A percentile compares a stretch with the other conserved stretches of the same genome.
Conservation (phyloP, 2,329 filamentous ascomycete species). For the Pseudogymnoascus sp. region DNA sequence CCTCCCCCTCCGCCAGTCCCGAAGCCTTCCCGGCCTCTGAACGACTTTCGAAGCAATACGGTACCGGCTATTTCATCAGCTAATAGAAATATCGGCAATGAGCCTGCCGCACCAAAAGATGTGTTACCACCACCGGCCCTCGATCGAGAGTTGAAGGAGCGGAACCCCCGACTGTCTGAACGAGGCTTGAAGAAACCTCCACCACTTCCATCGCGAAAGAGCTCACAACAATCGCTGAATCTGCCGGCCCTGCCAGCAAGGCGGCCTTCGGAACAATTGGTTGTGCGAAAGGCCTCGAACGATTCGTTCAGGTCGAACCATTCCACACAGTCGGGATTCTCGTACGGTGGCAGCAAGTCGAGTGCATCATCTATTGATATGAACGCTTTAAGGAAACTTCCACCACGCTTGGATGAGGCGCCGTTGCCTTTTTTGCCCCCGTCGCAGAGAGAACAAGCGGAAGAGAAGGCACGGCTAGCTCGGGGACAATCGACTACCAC, state of each 20-base stretch:
- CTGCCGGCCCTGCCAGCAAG: slow-evolving; percentile 43
- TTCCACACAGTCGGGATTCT: slow-evolving; percentile 46
- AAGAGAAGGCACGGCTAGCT: slow-evolving; percentile 34
- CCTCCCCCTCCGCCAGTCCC: slow-evolving; percentile 29
- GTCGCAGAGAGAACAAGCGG: slow-evolving; percentile 40
- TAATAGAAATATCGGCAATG: slow-evolving; percentile 20
- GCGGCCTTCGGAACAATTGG: slow-evolving; percentile 35
- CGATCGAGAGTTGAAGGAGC: slow-evolving; percentile 19
- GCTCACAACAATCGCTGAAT: slow-evolving; percentile 30
- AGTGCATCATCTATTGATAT: slow-evolving; percentile 37
- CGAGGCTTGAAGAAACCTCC: slow-evolving; percentile 20
- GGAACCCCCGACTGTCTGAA: slow-evolving; percentile 20
- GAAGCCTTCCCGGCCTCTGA: slow-evolving; percentile 29
- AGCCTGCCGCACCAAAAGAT: slow-evolving; percentile 18
- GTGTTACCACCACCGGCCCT: slow-evolving; percentile 23
- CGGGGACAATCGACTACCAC: slow-evolving; percentile 29
- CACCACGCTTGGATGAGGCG: slow-evolving; percentile 47
- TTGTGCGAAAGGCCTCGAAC: slow-evolving; percentile 44
- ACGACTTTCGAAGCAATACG: slow-evolving; percentile 31
- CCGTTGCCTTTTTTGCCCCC: slow-evolving; percentile 51
- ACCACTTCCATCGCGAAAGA: slow-evolving; percentile 23
- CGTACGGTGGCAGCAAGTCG: slow-evolving; percentile 37
- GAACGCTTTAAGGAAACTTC: slow-evolving; percentile 39
- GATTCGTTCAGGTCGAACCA: slow-evolving; percentile 49
- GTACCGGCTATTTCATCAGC: slow-evolving; percentile 22